A percentile compares a stretch with the other conserved stretches of the same genome.
Evolutionary conservation across 2,329 filamentous ascomycete genomes (phyloP).

Genomic region (Epichloe typhina): DNA sequence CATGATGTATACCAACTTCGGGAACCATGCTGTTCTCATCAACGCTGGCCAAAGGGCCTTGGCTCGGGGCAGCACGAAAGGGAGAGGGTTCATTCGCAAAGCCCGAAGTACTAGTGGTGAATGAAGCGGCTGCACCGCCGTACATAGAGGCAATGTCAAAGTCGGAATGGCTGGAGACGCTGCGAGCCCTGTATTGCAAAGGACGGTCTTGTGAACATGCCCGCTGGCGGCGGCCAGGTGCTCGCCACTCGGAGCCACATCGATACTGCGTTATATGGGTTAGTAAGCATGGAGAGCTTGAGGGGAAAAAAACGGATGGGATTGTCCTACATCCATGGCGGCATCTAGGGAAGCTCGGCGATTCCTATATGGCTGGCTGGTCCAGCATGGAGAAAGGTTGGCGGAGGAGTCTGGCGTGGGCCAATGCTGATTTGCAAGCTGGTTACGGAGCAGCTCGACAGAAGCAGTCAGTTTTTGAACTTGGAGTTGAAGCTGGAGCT

Average conservation of each 20-base stretch:
- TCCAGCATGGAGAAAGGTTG: background rate
- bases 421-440: background rate
- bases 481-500: background rate
- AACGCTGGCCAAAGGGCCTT: constrained; percentile 21
- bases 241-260: constrained; percentile 1
- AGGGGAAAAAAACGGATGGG: background rate
- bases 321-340: constrained; percentile 4
- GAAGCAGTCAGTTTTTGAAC: background rate
- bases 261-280: background rate
- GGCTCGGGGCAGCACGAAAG: constrained; percentile 19
- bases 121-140: constrained; percentile 15
- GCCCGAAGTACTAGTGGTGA: constrained; percentile 3
- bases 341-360: background rate
- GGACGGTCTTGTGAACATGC: constrained; percentile 16
- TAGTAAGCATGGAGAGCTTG: background rate
- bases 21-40: constrained; percentile 20
- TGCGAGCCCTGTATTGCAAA: constrained; percentile 30
- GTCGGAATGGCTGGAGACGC: constrained; percentile 28
- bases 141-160: constrained; percentile 13
- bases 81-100: constrained; percentile 19
- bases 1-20: constrained; percentile 25
- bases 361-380: background rate
- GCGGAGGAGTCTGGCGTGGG: background rate
- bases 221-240: constrained; percentile 12
- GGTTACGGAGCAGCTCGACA: background rate